Conservation (phyloP, 106 monocot species). For the Apostasia shenzhenica region DNA sequence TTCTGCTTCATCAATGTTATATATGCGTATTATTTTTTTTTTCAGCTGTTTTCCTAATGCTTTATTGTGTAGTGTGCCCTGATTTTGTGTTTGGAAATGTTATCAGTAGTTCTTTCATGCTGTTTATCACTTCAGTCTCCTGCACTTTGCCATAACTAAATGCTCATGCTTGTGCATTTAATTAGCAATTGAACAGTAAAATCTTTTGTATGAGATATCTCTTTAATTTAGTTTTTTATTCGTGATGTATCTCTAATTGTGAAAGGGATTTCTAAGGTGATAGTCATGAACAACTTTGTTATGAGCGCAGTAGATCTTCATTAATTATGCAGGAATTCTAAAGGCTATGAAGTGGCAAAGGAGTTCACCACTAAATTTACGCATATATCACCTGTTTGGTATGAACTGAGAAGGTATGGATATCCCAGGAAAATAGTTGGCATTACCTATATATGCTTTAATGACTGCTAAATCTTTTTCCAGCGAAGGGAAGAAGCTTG, state of each 20-base stretch:
- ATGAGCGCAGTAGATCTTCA: not conserved
- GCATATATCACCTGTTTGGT: conserved; percentile 96
- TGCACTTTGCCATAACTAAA: not conserved
- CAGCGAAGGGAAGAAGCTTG: conserved; percentile 60
- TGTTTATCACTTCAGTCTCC: not conserved
- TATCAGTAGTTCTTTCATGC: not conserved
- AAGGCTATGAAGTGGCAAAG: conserved; percentile 92
- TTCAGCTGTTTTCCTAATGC: too few species aligned
- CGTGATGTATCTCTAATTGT: too few species aligned
- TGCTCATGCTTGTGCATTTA: too few species aligned
- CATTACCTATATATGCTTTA: not conserved
- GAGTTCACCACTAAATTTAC: conserved; percentile 61
- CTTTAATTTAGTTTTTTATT: too few species aligned
- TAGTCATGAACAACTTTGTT: too few species aligned
- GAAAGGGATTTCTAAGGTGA: too few species aligned
- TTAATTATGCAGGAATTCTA: conserved; percentile 71
- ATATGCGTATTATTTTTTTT: too few species aligned
- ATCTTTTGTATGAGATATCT: too few species aligned
- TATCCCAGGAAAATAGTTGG: not conserved
- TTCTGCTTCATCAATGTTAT: too few species aligned
- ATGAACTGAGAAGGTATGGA: conserved; percentile 88
- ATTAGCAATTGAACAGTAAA: too few species aligned
- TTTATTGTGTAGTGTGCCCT: too few species aligned
- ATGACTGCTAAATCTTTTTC: conserved; percentile 7
- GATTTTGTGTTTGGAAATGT: too few species aligned